These are phyloP conservation scores for Fusarium neocosmosporiellum DNA, from an alignment of 2,329 filamentous ascomycete species.

Conservation along the genomic window DNA sequence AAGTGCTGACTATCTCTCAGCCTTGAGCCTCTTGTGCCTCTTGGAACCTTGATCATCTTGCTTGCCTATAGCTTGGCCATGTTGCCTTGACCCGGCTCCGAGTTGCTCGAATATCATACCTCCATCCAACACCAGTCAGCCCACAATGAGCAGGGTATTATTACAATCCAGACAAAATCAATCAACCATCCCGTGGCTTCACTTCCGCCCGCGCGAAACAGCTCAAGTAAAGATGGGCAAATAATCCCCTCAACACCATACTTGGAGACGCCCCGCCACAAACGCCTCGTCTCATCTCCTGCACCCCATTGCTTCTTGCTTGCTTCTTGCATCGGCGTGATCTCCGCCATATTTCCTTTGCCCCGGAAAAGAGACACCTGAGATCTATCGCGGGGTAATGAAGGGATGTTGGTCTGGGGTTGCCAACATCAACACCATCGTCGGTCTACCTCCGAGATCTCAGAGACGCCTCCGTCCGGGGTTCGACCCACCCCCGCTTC, in stretches of 20 bases:
- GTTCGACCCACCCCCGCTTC: constrained; percentile 14
- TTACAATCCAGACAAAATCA: constrained; percentile 34
- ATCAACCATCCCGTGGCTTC: constrained; percentile 19
- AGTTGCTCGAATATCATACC: neutral
- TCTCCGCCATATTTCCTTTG: constrained; percentile 15
- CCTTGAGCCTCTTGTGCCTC: neutral
- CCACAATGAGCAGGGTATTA: constrained; percentile 42
- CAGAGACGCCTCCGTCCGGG: constrained; percentile 9
- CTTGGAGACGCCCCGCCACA: constrained; percentile 2
- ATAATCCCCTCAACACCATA: constrained; percentile 8
- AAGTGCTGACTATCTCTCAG: constrained; percentile 11
- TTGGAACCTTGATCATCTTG: neutral
- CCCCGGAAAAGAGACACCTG: constrained; percentile 12
- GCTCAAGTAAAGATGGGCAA: constrained; percentile 9
- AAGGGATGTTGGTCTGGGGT: constrained; percentile 1
- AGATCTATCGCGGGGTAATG: constrained; percentile 21
- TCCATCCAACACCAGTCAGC: constrained; percentile 30
- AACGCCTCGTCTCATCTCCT: constrained; percentile 25
- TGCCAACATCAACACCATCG: constrained; percentile 2
- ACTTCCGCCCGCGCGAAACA: constrained; percentile 29
- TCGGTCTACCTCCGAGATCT: constrained; percentile 15
- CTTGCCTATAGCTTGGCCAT: neutral
- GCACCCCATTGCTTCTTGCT: constrained; percentile 10
- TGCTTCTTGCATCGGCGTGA: constrained; percentile 6
- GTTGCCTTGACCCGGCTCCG: neutral